Conservation (phyloP, 345 rosid species). For the Ceriops tagal region DNA sequence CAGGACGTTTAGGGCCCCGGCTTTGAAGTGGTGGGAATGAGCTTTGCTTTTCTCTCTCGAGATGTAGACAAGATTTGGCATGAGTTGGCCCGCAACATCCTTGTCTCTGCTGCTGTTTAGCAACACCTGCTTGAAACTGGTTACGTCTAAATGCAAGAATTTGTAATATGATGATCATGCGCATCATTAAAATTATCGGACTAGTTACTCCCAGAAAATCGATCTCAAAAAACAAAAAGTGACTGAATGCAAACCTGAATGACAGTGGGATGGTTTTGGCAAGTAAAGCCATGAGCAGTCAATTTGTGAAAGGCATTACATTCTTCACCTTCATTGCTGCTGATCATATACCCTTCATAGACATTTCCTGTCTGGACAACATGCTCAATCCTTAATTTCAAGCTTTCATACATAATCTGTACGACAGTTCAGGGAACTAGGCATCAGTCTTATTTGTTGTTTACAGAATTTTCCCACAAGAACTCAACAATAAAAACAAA, state of each 20-base stretch:
- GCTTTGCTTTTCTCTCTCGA: slow-evolving; percentile 56
- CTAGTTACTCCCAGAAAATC: neutral
- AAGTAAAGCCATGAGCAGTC: slow-evolving; percentile 45
- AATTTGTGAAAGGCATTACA: slow-evolving; percentile 38
- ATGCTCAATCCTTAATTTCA: slow-evolving; percentile 51
- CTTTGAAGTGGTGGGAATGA: slow-evolving; percentile 62
- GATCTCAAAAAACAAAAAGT: neutral
- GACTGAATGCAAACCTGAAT: slow-evolving; percentile 41
- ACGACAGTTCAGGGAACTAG: neutral
- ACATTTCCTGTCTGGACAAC: slow-evolving; percentile 47
- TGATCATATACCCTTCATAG: slow-evolving; percentile 22
- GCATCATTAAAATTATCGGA: neutral
- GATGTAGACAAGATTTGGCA: slow-evolving; percentile 69
- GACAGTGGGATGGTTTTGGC: slow-evolving; percentile 59
- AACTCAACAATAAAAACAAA: neutral
- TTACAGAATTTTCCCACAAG: neutral
- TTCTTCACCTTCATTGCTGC: slow-evolving; percentile 3
- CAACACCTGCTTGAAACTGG: slow-evolving; percentile 33
- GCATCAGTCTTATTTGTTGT: neutral
- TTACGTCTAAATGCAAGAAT: too few relatives aligned
- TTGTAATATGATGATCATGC: neutral
- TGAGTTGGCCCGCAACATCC: slow-evolving; percentile 28
- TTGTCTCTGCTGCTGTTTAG: slow-evolving; percentile 38
- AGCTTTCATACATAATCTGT: slow-evolving; percentile 53
- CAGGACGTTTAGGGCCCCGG: slow-evolving; percentile 78